These are phyloP conservation scores for Trifolium pratense DNA, from an alignment of 306 rosid species.

Conservation along the genomic window DNA sequence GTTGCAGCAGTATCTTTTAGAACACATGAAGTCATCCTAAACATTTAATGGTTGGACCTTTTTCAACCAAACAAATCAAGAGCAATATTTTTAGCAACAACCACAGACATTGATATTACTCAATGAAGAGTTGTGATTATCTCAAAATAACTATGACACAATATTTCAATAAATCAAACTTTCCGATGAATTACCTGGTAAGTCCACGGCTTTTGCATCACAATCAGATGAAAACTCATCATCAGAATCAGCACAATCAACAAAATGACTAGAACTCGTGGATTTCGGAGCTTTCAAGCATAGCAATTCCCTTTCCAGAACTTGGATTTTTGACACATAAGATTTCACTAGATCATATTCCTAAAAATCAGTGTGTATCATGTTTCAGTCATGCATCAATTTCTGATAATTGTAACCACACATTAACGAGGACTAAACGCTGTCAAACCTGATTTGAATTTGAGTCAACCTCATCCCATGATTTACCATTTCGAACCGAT, in stretches of 20 bases:
- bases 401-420: conserved; percentile 21
- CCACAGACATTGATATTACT: conserved; percentile 5
- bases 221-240: conserved; percentile 68
- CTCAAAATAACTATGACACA: conserved; percentile 24
- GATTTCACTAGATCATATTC: conserved; percentile 70
- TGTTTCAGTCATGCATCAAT: conserved; percentile 26
- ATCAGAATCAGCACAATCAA: conserved; percentile 66
- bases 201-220: conserved; percentile 59
- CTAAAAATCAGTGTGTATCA: conserved; percentile 50
- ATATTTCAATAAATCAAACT: not conserved
- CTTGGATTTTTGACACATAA: conserved; percentile 83
- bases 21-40: conserved; percentile 18
- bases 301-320: conserved; percentile 74
- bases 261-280: conserved; percentile 50
- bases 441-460: conserved; percentile 67
- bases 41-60: conserved; percentile 14
- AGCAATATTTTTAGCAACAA: conserved; percentile 1
- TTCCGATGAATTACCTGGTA: conserved; percentile 57
- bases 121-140: not conserved
- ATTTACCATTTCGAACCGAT: conserved; percentile 74
- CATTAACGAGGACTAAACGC: conserved; percentile 22
- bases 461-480: conserved; percentile 89
- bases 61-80: conserved; percentile 36
- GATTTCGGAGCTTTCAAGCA: conserved; percentile 52
- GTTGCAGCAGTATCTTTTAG: conserved; percentile 16